Percentiles rank a stretch among this genome's conserved stretches.
Conservation (phyloP, 116 monocot species). For the Dioscorea cayenensis region DNA sequence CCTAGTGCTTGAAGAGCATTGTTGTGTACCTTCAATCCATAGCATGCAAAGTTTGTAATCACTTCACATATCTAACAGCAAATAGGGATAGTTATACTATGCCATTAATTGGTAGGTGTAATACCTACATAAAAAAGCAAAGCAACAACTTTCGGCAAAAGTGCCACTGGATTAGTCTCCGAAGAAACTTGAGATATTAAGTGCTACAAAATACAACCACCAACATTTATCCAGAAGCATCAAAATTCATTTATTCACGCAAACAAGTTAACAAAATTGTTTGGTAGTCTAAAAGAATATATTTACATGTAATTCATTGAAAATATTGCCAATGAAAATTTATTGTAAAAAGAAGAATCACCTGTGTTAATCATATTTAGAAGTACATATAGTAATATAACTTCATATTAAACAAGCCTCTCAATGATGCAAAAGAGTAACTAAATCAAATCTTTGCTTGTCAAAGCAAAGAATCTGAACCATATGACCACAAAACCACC, state of each 20-base stretch:
- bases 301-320: no score
- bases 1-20: conserved; percentile 93
- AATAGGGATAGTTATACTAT: not conserved
- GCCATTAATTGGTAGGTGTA: not conserved
- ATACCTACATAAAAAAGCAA: conserved; percentile 85
- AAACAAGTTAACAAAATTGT: not conserved
- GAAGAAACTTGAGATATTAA: conserved; percentile 73
- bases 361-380: no score
- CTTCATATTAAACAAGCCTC: no score
- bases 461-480: no score
- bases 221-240: conserved; percentile 3
- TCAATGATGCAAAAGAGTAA: no score
- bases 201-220: conserved; percentile 38
- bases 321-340: no score
- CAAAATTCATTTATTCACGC: conserved; percentile 4
- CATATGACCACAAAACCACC: no score
- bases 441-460: no score
- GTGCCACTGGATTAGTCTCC: conserved; percentile 71
- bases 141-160: conserved; percentile 74
- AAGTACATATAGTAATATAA: no score
- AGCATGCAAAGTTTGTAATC: conserved; percentile 3
- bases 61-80: not conserved
- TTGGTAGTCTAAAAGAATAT: no score
- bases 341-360: no score
- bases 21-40: conserved; percentile 50